phyloP scores from a whole-genome alignment of 169 alveolate genomes.

The Cryptosporidium canis region DNA sequence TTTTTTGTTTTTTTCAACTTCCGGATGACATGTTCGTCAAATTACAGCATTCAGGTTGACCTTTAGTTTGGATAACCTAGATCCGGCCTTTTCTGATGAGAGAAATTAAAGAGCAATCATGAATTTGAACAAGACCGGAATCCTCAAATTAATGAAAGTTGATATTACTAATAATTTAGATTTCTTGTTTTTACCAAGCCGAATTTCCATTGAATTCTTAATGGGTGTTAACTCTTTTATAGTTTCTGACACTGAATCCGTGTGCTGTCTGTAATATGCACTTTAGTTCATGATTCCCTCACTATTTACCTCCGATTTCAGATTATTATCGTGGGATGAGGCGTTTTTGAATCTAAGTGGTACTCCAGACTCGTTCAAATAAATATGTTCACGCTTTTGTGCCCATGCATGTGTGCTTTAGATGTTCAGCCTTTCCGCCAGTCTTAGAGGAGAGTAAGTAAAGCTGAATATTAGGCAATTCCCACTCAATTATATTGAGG shows the following conservation, averaged over 20 bases:
- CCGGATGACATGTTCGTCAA: not conserved
- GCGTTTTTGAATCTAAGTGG: not conserved
- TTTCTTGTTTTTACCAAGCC: not conserved
- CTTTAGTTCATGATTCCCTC: not conserved
- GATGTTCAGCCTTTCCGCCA: too few species aligned
- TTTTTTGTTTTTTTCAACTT: not conserved
- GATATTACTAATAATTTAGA: not conserved
- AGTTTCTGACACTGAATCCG: not conserved
- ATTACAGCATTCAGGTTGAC: not conserved
- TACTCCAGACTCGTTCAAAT: not conserved
- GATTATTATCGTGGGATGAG: not conserved
- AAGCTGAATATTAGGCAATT: too few species aligned
- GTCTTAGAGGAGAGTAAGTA: too few species aligned
- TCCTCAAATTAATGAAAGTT: not conserved
- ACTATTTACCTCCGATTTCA: not conserved
- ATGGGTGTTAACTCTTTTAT: not conserved
- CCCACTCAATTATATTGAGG: too few species aligned
- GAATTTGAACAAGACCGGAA: not conserved
- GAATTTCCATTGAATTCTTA: not conserved
- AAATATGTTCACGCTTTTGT: not conserved
- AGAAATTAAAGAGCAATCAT: not conserved
- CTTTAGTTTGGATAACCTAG: not conserved
- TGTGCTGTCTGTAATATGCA: not conserved
- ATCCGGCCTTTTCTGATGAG: not conserved
- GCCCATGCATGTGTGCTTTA: not conserved